Conservation (phyloP, 1,284 basidiomycete genomes). For the Apiotrichum akiyoshidainum region DNA sequence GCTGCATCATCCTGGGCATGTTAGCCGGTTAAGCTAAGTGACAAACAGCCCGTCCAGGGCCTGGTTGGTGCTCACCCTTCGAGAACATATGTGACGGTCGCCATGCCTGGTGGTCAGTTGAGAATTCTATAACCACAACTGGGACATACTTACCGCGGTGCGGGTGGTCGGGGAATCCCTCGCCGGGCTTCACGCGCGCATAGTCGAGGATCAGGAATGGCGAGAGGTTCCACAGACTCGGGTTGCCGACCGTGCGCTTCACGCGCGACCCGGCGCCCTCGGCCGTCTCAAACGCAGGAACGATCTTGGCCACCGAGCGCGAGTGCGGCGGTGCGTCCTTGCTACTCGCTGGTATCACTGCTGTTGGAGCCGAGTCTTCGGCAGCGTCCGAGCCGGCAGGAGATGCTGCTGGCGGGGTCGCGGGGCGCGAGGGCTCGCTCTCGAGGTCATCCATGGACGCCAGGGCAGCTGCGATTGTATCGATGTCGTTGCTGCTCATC, state of each 20-base stretch:
- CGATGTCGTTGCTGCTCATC: too few relatives aligned
- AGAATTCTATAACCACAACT: too few relatives aligned
- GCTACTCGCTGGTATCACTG: neutral
- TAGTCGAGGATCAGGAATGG: conserved; percentile 74
- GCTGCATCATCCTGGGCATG: conserved; percentile 51
- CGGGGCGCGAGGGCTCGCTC: too few relatives aligned
- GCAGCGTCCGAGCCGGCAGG: neutral
- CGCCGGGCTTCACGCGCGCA: conserved; percentile 46
- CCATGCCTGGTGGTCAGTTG: conserved; percentile 56
- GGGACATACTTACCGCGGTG: conserved; percentile 58
- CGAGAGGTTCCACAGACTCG: conserved; percentile 70
- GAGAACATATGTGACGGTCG: conserved; percentile 72
- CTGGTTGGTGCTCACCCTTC: conserved; percentile 62
- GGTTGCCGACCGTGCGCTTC: conserved; percentile 78
- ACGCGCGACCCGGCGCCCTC: conserved; percentile 88
- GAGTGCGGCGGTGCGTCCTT: conserved; percentile 52
- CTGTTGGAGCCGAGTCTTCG: neutral
- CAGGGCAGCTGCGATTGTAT: too few relatives aligned
- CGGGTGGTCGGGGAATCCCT: conserved; percentile 67
- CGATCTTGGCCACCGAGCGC: conserved; percentile 67
- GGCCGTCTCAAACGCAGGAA: conserved; percentile 69
- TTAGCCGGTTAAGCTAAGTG: neutral
- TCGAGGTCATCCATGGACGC: too few relatives aligned
- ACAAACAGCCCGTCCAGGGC: too few relatives aligned
- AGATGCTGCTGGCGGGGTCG: too few relatives aligned